phyloP scores from a whole-genome alignment of 495 filamentous ascomycete genomes.

The Apodospora peruviana region DNA sequence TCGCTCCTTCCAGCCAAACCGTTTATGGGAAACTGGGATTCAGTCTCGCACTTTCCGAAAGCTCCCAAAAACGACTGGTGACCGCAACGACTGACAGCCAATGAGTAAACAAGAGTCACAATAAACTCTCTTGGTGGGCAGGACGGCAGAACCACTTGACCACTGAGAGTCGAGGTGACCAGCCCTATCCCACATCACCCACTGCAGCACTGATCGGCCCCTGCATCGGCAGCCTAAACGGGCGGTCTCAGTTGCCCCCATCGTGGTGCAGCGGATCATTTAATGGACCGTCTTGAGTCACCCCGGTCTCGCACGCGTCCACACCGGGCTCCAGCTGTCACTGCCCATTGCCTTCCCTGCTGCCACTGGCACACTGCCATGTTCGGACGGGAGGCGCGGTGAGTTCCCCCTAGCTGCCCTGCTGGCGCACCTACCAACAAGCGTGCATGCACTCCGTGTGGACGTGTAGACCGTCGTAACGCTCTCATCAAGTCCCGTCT shows the following conservation, averaged over 20 bases:
- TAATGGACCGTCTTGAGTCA: conserved; percentile 12
- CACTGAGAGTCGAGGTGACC: conserved; percentile 5
- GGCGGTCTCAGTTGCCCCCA: not conserved
- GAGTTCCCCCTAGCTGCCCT: too few relatives aligned
- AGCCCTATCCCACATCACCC: conserved; percentile 11
- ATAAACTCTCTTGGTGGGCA: conserved; percentile 6
- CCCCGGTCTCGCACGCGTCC: not conserved
- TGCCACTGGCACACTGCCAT: too few relatives aligned
- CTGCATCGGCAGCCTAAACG: conserved; percentile 8
- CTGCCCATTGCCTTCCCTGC: not conserved
- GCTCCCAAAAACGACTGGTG: not conserved
- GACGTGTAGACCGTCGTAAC: too few relatives aligned
- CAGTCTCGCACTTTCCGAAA: too few relatives aligned
- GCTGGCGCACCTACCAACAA: too few relatives aligned
- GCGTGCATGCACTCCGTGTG: too few relatives aligned
- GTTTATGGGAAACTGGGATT: too few relatives aligned
- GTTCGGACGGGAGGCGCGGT: not conserved
- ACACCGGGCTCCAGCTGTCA: too few relatives aligned
- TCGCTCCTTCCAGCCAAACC: too few relatives aligned
- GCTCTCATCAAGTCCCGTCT: not conserved
- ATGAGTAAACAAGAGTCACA: conserved; percentile 12
- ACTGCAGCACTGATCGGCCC: conserved; percentile 1
- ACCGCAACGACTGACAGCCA: conserved; percentile 6
- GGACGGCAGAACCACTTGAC: conserved; percentile 7
- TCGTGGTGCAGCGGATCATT: conserved; percentile 16